phyloP scores from a whole-genome alignment of 306 rosid genomes.

The Cucurbita maxima region DNA sequence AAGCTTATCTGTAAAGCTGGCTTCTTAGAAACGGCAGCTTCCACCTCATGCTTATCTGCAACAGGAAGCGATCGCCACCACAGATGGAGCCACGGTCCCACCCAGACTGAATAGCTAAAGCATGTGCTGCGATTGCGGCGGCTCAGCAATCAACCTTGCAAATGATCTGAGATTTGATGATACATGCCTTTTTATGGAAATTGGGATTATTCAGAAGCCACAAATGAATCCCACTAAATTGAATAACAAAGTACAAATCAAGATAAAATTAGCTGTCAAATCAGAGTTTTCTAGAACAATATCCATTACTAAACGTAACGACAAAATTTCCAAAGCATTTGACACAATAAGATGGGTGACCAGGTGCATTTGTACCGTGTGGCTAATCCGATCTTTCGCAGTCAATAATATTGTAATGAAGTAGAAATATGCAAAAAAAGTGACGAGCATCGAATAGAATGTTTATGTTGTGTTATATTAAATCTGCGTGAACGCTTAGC shows the following conservation, averaged over 20 bases:
- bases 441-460: background rate
- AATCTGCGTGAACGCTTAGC: background rate
- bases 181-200: background rate
- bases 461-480: background rate
- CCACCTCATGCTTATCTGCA: background rate
- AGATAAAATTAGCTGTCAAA: background rate
- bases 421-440: background rate
- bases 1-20: background rate
- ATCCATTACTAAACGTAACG: background rate
- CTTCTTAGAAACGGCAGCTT: background rate
- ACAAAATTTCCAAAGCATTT: background rate
- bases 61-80: background rate
- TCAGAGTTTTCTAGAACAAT: background rate
- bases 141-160: background rate
- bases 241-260: background rate
- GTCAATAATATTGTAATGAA: background rate
- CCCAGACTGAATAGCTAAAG: background rate
- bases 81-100: background rate
- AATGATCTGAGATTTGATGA: background rate
- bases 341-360: background rate
- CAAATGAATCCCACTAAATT: background rate
- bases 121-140: slow-evolving; percentile 1
- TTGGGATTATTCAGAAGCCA: background rate
- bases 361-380: background rate
- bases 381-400: background rate